A percentile compares a stretch with the other conserved stretches of the same genome.
Conservation (phyloP, 1,139 yeast genomes). For the Yamadazyma siamensis region DNA sequence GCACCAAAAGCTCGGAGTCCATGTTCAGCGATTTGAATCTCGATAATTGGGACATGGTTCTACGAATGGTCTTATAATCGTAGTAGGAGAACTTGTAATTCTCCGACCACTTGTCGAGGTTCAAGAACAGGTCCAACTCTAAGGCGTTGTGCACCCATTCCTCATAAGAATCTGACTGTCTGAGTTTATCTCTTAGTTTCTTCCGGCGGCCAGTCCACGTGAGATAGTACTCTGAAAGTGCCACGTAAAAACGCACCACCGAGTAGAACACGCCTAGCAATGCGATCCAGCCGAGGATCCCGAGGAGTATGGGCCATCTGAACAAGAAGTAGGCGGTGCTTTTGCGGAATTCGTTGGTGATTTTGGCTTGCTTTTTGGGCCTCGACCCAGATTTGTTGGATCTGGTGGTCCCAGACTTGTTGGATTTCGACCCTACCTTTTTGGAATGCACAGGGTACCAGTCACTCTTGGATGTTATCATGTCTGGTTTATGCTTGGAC, state of each 20-base stretch:
- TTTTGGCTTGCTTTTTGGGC: constrained; percentile 14
- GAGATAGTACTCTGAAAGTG: constrained; percentile 56
- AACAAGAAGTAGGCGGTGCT: constrained; percentile 52
- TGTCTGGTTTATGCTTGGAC: constrained; percentile 25
- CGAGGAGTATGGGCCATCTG: constrained; percentile 62
- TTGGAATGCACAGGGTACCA: constrained; percentile 55
- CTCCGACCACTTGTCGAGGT: constrained; percentile 60
- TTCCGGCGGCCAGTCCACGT: constrained; percentile 62
- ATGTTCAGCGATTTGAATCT: constrained; percentile 28
- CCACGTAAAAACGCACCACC: constrained; percentile 57
- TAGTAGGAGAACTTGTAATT: constrained; percentile 65
- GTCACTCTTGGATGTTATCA: constrained; percentile 60
- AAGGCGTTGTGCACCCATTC: constrained; percentile 66
- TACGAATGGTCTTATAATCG: constrained; percentile 58
- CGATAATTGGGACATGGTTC: constrained; percentile 46
- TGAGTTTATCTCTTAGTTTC: constrained; percentile 44
- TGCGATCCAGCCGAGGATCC: constrained; percentile 52
- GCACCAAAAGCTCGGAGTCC: constrained; percentile 48
- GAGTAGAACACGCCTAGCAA: constrained; percentile 50
- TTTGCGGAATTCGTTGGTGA: constrained; percentile 40
- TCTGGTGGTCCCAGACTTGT: background rate
- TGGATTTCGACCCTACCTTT: too few relatives aligned
- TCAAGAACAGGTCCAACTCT: constrained; percentile 53
- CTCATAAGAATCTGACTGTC: constrained; percentile 47
- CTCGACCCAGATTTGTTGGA: constrained; percentile 2